Evolutionary conservation across 1,139 yeast species (phyloP).

Genomic region (Geotrichum bryndzae): DNA sequence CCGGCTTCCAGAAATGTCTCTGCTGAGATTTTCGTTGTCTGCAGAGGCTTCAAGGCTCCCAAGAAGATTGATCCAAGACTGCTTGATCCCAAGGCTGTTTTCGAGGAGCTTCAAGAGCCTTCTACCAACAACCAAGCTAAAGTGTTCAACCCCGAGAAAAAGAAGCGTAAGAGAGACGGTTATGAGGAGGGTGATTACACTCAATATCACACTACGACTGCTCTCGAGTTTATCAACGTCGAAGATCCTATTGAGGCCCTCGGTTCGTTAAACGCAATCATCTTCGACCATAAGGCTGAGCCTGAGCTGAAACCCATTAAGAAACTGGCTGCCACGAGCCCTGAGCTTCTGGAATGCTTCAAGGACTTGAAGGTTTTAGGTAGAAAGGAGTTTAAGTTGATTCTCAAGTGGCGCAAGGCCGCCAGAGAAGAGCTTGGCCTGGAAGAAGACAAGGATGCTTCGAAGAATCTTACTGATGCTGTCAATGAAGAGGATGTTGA

Average conservation of each 20-base stretch:
- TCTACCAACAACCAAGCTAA: slow-evolving; percentile 78
- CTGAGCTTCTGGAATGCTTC: slow-evolving; percentile 73
- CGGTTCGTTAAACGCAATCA: slow-evolving; percentile 51
- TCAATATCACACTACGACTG: slow-evolving; percentile 64
- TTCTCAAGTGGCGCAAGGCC: slow-evolving; percentile 81
- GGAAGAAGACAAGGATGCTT: slow-evolving; percentile 41
- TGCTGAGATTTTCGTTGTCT: slow-evolving; percentile 96
- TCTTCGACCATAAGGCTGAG: slow-evolving; percentile 49
- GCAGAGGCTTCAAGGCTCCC: slow-evolving; percentile 94
- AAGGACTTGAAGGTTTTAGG: slow-evolving; percentile 92
- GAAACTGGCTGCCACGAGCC: slow-evolving; percentile 68
- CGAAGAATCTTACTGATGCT: slow-evolving; percentile 36
- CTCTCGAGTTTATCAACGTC: slow-evolving; percentile 71
- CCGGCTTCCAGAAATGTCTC: slow-evolving; percentile 98
- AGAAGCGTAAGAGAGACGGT: slow-evolving; percentile 89
- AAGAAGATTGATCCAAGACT: slow-evolving; percentile 88
- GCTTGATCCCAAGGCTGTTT: slow-evolving; percentile 86
- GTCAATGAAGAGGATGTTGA: slow-evolving; percentile 55
- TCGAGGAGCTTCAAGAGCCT: slow-evolving; percentile 75
- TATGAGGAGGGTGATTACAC: slow-evolving; percentile 91
- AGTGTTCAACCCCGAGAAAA: slow-evolving; percentile 88
- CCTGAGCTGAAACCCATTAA: slow-evolving; percentile 67
- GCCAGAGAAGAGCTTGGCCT: slow-evolving; percentile 75
- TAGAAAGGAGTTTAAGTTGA: slow-evolving; percentile 79
- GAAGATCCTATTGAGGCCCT: slow-evolving; percentile 81